phyloP scores from a whole-genome alignment of 1,139 yeast genomes.

The Candida glucosophila region DNA sequence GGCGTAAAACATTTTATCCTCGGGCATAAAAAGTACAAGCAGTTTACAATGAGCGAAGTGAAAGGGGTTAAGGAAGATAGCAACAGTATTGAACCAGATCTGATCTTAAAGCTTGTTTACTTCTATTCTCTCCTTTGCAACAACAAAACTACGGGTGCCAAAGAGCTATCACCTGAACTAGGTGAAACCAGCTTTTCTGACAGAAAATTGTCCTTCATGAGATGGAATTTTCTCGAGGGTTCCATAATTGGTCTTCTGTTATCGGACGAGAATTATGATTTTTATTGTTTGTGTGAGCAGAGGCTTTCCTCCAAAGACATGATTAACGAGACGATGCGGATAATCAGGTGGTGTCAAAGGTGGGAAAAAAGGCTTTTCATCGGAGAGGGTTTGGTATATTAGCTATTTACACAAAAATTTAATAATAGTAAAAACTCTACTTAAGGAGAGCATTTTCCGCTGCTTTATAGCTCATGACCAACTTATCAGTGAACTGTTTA shows the following conservation, averaged over 20 bases:
- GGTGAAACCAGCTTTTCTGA: too few relatives aligned
- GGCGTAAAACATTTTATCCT: slow-evolving; percentile 71
- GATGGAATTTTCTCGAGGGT: slow-evolving; percentile 14
- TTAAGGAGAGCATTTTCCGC: slow-evolving; percentile 46
- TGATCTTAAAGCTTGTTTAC: slow-evolving; percentile 20
- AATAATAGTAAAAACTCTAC: too few relatives aligned
- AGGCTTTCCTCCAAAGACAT: slow-evolving; percentile 20
- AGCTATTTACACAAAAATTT: slow-evolving; percentile 3
- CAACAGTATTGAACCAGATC: too few relatives aligned
- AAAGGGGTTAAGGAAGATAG: slow-evolving; percentile 7
- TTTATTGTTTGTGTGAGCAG: slow-evolving; percentile 29
- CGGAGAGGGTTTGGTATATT: slow-evolving; percentile 18
- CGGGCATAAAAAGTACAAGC: slow-evolving; percentile 51
- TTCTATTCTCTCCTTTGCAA: slow-evolving; percentile 24
- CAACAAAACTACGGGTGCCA: slow-evolving; percentile 14
- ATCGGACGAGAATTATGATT: slow-evolving; percentile 26
- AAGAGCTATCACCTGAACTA: slow-evolving; percentile 1
- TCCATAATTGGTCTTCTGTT: slow-evolving; percentile 31
- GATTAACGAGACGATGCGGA: slow-evolving; percentile 22
- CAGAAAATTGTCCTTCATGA: slow-evolving; percentile 28
- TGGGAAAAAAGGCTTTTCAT: slow-evolving; percentile 26
- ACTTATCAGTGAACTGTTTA: slow-evolving; percentile 52
- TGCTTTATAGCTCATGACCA: slow-evolving; percentile 49
- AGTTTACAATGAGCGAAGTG: slow-evolving; percentile 24
- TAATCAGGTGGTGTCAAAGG: slow-evolving; percentile 34